Conservation (phyloP, 768 basidiomycete species). For the Pulveroboletus sp. region DNA sequence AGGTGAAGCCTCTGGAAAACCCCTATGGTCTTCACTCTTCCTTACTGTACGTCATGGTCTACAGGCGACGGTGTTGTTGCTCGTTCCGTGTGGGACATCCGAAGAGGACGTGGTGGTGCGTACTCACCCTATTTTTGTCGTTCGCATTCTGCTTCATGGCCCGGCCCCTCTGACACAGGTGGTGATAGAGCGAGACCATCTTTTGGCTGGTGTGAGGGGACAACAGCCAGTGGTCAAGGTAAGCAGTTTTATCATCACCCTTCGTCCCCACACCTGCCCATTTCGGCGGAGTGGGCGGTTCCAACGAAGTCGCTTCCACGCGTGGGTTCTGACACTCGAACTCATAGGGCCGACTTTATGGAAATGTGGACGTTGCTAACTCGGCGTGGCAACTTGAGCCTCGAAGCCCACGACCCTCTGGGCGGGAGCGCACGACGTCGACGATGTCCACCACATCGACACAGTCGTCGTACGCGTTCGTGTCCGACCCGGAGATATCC, state of each 20-base stretch:
- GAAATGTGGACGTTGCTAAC: constrained; percentile 56
- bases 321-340: neutral
- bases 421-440: constrained; percentile 70
- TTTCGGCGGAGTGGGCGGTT: neutral
- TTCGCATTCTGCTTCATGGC: constrained; percentile 1
- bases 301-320: neutral
- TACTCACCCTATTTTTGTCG: neutral
- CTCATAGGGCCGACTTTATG: constrained; percentile 67
- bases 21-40: constrained; percentile 10
- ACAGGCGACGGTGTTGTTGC: constrained; percentile 72
- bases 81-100: constrained; percentile 66
- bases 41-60: constrained; percentile 15
- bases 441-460: constrained; percentile 72
- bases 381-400: constrained; percentile 82
- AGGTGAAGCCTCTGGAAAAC: constrained; percentile 39
- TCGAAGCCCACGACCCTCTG: constrained; percentile 44
- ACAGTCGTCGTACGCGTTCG: constrained; percentile 74
- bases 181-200: constrained; percentile 62
- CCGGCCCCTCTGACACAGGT: constrained; percentile 41
- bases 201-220: constrained; percentile 70
- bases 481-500: constrained; percentile 82
- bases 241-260: constrained; percentile 11
- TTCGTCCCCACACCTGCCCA: neutral
- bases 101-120: constrained; percentile 69
- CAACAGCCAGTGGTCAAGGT: constrained; percentile 73